These are phyloP conservation scores for Penicillium sp. DNA, from an alignment of 2,329 filamentous ascomycete genomes.

Conservation along the genomic window DNA sequence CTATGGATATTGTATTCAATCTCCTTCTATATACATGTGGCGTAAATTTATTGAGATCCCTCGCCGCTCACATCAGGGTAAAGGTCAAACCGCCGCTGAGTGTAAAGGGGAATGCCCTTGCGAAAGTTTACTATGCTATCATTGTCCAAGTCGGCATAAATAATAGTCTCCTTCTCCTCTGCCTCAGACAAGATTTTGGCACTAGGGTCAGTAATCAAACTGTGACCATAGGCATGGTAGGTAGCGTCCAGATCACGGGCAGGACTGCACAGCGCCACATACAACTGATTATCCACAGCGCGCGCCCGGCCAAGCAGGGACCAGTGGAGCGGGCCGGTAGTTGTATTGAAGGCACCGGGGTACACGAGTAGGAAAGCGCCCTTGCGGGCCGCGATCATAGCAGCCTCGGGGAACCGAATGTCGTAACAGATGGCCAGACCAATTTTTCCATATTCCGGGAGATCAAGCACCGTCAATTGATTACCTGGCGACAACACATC, in stretches of 20 bases:
- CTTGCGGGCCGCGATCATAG: constrained; percentile 79
- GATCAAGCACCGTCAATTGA: constrained; percentile 78
- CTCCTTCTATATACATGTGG: background rate
- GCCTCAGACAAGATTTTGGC: constrained; percentile 77
- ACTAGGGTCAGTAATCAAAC: constrained; percentile 82
- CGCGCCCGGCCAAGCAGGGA: constrained; percentile 75
- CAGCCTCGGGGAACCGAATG: constrained; percentile 91
- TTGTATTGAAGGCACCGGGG: constrained; percentile 95
- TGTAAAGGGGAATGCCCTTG: constrained; percentile 78
- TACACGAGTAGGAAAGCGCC: constrained; percentile 89
- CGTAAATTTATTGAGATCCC: constrained; percentile 15
- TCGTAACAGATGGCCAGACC: constrained; percentile 96
- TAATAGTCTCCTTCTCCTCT: constrained; percentile 72
- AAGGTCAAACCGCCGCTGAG: constrained; percentile 88
- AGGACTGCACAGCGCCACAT: constrained; percentile 89
- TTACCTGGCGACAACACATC: constrained; percentile 85
- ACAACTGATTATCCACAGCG: constrained; percentile 91
- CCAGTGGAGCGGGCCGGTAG: constrained; percentile 92
- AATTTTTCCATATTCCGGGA: constrained; percentile 85
- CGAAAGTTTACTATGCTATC: constrained; percentile 71
- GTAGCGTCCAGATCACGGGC: constrained; percentile 73
- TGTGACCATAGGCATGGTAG: constrained; percentile 93
- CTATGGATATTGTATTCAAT: background rate
- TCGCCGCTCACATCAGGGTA: constrained; percentile 82
- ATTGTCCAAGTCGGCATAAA: constrained; percentile 69